These are phyloP conservation scores for Tuber borchii DNA, from an alignment of 495 filamentous ascomycete genomes.

Conservation along the genomic window DNA sequence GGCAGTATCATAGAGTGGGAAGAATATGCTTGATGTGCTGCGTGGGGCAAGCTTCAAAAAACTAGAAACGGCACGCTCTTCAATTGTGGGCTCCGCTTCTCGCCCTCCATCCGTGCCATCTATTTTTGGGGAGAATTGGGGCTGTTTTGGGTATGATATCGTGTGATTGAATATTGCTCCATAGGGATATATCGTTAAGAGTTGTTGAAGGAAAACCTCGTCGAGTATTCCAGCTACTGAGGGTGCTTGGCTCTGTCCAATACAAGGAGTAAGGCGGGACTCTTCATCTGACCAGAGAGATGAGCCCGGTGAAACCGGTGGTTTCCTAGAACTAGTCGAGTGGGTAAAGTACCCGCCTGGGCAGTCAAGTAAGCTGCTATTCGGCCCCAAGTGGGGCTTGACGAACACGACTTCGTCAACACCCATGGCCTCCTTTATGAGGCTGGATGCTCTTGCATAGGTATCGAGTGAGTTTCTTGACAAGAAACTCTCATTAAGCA, in stretches of 20 bases:
- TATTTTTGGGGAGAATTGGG: background rate
- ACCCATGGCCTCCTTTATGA: conserved; percentile 44
- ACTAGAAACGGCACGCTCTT: background rate
- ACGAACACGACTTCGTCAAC: conserved; percentile 44
- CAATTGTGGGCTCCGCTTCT: background rate
- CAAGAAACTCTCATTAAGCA: background rate
- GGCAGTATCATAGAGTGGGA: background rate
- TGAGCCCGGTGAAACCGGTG: background rate
- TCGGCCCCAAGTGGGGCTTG: conserved; percentile 33
- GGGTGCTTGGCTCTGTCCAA: background rate
- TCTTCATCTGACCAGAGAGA: background rate
- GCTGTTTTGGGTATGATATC: background rate
- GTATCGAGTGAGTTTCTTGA: background rate
- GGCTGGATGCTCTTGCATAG: conserved; percentile 36
- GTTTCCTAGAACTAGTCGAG: background rate
- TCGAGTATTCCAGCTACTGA: background rate
- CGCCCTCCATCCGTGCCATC: background rate
- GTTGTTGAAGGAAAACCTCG: background rate
- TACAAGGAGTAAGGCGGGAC: background rate
- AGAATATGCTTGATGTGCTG: background rate
- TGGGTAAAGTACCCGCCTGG: background rate
- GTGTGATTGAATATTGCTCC: background rate
- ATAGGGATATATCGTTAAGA: background rate
- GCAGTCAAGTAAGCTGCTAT: background rate
- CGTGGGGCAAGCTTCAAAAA: background rate